phyloP scores from a whole-genome alignment of 2,329 filamentous ascomycete species.

The Claviceps humidiphila region DNA sequence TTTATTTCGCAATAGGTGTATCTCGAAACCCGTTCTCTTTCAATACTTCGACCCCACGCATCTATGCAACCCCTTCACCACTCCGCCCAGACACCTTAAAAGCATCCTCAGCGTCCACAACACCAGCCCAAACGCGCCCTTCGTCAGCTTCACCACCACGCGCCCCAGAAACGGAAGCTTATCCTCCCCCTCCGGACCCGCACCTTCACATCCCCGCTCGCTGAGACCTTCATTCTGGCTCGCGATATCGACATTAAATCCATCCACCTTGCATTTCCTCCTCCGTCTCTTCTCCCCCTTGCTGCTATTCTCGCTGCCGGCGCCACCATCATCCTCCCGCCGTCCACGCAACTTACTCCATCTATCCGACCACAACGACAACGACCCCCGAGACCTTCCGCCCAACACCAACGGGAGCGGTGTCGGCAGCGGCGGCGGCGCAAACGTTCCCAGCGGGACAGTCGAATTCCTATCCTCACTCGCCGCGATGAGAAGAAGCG shows the following conservation, averaged over 20 bases:
- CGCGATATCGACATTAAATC: constrained; percentile 48
- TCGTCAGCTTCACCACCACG: constrained; percentile 35
- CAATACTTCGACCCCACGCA: constrained; percentile 33
- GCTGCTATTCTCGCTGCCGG: constrained; percentile 8
- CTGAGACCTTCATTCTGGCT: constrained; percentile 39
- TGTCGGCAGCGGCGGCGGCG: constrained; percentile 30
- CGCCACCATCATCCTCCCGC: constrained; percentile 8
- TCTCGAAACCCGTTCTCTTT: not conserved
- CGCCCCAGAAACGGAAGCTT: constrained; percentile 37
- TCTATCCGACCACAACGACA: constrained; percentile 11
- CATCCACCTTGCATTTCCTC: constrained; percentile 29
- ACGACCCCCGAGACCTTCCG: not conserved
- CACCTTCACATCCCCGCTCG: constrained; percentile 22
- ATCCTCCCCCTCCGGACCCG: constrained; percentile 23
- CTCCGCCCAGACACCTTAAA: constrained; percentile 38
- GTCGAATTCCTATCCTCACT: constrained; percentile 37
- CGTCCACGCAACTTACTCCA: constrained; percentile 17
- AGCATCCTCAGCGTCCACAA: constrained; percentile 44
- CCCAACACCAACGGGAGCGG: constrained; percentile 11
- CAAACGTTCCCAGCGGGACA: constrained; percentile 37
- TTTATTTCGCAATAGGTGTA: too few relatives aligned
- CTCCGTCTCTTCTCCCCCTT: constrained; percentile 18
- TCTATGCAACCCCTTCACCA: constrained; percentile 38
- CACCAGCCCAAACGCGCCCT: constrained; percentile 41
- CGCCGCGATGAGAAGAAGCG: constrained; percentile 45